phyloP scores from a whole-genome alignment of 2,329 filamentous ascomycete species.

The Alternaria angustiovoidea region DNA sequence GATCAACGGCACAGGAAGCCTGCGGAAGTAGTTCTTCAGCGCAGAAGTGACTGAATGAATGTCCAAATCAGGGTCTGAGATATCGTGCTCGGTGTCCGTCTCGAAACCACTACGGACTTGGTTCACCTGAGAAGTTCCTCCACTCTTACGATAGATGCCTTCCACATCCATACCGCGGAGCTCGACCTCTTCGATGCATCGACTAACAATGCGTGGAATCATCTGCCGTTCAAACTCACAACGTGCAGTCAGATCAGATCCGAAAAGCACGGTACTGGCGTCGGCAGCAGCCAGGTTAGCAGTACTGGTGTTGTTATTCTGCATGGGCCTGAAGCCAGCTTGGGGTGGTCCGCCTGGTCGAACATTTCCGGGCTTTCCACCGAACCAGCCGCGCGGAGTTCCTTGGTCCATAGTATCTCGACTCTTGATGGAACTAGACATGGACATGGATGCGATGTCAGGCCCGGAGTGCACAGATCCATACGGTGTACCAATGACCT shows the following conservation, averaged over 20 bases:
- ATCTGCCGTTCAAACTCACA: slow-evolving; percentile 88
- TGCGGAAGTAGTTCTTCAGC: slow-evolving; percentile 96
- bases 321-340: slow-evolving; percentile 41
- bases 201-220: slow-evolving; percentile 88
- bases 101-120: slow-evolving; percentile 92
- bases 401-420: slow-evolving; percentile 33
- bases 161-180: slow-evolving; percentile 95
- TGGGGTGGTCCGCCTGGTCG: slow-evolving; percentile 21
- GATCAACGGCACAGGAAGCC: slow-evolving; percentile 85
- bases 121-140: slow-evolving; percentile 90
- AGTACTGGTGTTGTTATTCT: slow-evolving; percentile 54
- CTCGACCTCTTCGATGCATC: slow-evolving; percentile 97
- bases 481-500: slow-evolving; percentile 58
- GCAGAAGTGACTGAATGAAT: slow-evolving; percentile 96
- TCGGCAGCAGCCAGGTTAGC: slow-evolving; percentile 47
- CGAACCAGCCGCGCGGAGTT: slow-evolving; percentile 46
- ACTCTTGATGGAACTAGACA: slow-evolving; percentile 41
- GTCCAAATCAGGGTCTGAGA: slow-evolving; percentile 91
- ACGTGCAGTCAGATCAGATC: slow-evolving; percentile 85
- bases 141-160: slow-evolving; percentile 97
- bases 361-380: slow-evolving; percentile 30
- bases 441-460: slow-evolving; percentile 45
- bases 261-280: slow-evolving; percentile 71
- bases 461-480: slow-evolving; percentile 47
- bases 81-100: slow-evolving; percentile 83